Evolutionary conservation across 352 stramenopile genomes (phyloP).

Genomic region (Phytopythium oedochilum): DNA sequence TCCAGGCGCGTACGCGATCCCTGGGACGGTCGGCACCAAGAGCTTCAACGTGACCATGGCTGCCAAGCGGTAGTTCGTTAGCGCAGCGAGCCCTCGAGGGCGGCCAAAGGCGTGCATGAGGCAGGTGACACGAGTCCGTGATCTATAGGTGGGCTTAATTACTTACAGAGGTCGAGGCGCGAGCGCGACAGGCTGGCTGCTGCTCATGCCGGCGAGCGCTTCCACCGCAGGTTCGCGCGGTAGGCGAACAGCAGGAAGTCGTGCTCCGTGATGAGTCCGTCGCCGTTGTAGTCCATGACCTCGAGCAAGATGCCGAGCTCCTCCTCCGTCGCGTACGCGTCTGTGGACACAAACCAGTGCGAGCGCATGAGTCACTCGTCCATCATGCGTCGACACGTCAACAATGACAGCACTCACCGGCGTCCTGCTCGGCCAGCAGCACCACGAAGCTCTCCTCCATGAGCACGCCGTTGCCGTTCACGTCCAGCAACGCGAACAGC

Average conservation of each 20-base stretch:
- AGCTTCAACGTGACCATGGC: constrained; percentile 71
- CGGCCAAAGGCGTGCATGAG: no score
- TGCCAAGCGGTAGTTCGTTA: constrained; percentile 15
- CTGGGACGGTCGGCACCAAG: constrained; percentile 48
- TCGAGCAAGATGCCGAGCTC: constrained; percentile 76
- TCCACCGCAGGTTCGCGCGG: constrained; percentile 61
- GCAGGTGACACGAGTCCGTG: neutral
- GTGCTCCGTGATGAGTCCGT: constrained; percentile 70
- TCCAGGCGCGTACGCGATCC: constrained; percentile 48
- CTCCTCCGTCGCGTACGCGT: constrained; percentile 80
- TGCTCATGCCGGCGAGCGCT: constrained; percentile 7
- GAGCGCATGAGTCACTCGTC: neutral
- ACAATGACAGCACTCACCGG: constrained; percentile 33
- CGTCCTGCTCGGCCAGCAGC: constrained; percentile 76
- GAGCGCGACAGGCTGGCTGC: neutral
- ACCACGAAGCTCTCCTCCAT: constrained; percentile 82
- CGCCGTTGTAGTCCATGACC: constrained; percentile 72
- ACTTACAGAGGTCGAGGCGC: neutral
- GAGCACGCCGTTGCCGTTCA: constrained; percentile 61
- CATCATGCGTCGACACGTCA: neutral
- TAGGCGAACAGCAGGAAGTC: constrained; percentile 84
- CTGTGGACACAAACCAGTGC: constrained; percentile 18
- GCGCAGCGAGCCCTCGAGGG: neutral
- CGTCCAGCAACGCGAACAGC: constrained; percentile 64
- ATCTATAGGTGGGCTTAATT: neutral